A percentile compares a stretch with the other conserved stretches of the same genome.
These are phyloP conservation scores for Coelastrella sp. DNA, from an alignment of 139 green algal genomes.

Conservation along the genomic window DNA sequence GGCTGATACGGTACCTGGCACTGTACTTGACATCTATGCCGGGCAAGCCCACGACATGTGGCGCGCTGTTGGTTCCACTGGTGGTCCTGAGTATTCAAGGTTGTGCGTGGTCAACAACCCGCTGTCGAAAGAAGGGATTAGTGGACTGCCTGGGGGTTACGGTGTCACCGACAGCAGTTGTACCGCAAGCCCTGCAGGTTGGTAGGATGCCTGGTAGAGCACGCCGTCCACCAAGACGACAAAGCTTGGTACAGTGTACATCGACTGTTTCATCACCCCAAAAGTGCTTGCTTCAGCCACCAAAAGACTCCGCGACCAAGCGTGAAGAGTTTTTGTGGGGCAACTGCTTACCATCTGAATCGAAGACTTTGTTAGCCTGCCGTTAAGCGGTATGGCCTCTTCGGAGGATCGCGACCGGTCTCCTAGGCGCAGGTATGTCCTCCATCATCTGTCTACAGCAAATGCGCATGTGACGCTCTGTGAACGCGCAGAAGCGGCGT, in stretches of 20 bases:
- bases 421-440: slow-evolving; percentile 12
- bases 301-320: neutral
- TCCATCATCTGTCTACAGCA: neutral
- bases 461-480: neutral
- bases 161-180: neutral
- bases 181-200: neutral
- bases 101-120: neutral
- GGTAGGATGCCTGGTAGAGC: neutral
- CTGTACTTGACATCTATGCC: too few relatives aligned
- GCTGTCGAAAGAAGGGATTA: neutral
- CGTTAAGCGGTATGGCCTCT: neutral
- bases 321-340: neutral
- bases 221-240: neutral
- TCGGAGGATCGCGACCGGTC: slow-evolving; percentile 13
- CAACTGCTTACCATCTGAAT: neutral
- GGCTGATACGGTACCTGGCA: too few relatives aligned
- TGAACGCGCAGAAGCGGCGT: too few relatives aligned
- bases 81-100: neutral
- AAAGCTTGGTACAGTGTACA: neutral
- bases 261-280: neutral
- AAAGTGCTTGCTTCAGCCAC: neutral
- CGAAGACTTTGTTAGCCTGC: neutral
- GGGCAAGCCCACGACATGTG: too few relatives aligned
- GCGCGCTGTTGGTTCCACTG: too few relatives aligned
- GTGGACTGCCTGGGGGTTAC: neutral